Conservation (phyloP, 352 stramenopile genomes). For the Pythium rhizo-oryzae region DNA sequence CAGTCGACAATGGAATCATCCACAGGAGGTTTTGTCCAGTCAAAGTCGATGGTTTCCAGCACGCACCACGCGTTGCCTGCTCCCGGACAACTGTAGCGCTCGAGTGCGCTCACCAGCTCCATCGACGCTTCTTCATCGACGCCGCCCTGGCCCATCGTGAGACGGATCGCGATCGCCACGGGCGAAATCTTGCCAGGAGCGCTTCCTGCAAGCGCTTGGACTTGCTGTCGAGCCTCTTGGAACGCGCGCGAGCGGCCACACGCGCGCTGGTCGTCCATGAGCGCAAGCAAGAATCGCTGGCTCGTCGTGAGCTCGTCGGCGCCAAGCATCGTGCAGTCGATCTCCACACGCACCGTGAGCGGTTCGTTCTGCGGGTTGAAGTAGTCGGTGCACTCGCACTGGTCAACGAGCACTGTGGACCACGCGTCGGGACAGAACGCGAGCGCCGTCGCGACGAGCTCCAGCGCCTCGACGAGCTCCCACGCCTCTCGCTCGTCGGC, state of each 20-base stretch:
- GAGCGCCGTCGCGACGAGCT: conserved; percentile 24
- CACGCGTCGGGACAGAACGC: conserved; percentile 11
- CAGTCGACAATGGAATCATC: conserved; percentile 1
- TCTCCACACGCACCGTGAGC: conserved; percentile 9
- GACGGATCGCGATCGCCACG: conserved; percentile 4
- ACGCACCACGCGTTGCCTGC: conserved; percentile 1
- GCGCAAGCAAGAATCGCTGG: conserved; percentile 7
- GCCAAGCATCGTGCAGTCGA: conserved; percentile 9
- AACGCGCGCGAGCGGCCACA: not conserved
- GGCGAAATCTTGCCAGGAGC: not conserved
- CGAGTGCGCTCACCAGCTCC: conserved; percentile 5
- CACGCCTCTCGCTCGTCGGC: not conserved
- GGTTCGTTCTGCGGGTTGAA: conserved; percentile 19
- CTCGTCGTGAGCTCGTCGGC: not conserved
- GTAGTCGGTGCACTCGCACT: conserved; percentile 12
- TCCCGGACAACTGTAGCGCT: not conserved
- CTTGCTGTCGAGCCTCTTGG: not conserved
- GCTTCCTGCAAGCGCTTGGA: not conserved
- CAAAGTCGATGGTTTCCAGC: conserved; percentile 15
- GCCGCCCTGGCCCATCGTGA: not conserved
- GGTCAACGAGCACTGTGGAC: conserved; percentile 10
- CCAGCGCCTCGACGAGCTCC: conserved; percentile 13
- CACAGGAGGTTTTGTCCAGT: not conserved
- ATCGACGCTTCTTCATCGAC: not conserved
- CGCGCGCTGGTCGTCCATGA: not conserved